phyloP scores from a whole-genome alignment of 805 yeast genomes.

The Saccharomycopsis synnaedendra region DNA sequence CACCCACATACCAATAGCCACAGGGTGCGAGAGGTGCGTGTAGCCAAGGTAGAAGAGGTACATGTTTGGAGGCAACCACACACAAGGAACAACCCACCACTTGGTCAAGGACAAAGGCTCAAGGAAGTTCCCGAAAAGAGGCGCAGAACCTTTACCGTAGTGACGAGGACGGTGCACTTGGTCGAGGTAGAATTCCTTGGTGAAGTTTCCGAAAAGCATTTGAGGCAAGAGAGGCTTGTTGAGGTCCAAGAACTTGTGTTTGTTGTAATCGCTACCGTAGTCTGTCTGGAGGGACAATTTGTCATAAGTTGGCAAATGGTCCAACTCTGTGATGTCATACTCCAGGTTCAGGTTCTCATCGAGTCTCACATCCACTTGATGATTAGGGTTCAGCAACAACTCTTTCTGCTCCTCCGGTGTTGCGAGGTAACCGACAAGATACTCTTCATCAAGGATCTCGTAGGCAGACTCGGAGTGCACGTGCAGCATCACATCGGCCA shows the following conservation, averaged over 20 bases:
- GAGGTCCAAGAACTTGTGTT: constrained; percentile 81
- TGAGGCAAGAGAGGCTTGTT: constrained; percentile 73
- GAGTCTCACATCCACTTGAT: constrained; percentile 45
- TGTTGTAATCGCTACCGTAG: constrained; percentile 51
- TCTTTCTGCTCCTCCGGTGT: constrained; percentile 67
- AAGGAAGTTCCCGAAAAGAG: constrained; percentile 84
- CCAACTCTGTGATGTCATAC: constrained; percentile 43
- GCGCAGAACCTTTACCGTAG: constrained; percentile 95
- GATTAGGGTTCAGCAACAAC: constrained; percentile 48
- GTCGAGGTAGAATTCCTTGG: constrained; percentile 84
- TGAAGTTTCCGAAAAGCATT: constrained; percentile 61
- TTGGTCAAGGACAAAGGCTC: constrained; percentile 89
- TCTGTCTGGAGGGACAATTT: constrained; percentile 74
- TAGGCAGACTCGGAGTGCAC: constrained; percentile 79
- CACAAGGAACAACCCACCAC: constrained; percentile 83
- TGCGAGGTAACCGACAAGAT: constrained; percentile 75
- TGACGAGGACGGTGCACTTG: constrained; percentile 98
- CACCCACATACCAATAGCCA: constrained; percentile 47
- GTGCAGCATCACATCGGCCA: constrained; percentile 57
- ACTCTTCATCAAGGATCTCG: constrained; percentile 68
- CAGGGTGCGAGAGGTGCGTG: constrained; percentile 30
- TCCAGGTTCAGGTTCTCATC: constrained; percentile 24
- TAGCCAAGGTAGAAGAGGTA: constrained; percentile 52
- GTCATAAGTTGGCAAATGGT: constrained; percentile 62
- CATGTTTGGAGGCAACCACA: constrained; percentile 80